Percentiles rank a stretch among this genome's conserved stretches.
These are phyloP conservation scores for Yamadazyma atmosphaerica DNA, from an alignment of 1,139 yeast species.

Conservation along the genomic window DNA sequence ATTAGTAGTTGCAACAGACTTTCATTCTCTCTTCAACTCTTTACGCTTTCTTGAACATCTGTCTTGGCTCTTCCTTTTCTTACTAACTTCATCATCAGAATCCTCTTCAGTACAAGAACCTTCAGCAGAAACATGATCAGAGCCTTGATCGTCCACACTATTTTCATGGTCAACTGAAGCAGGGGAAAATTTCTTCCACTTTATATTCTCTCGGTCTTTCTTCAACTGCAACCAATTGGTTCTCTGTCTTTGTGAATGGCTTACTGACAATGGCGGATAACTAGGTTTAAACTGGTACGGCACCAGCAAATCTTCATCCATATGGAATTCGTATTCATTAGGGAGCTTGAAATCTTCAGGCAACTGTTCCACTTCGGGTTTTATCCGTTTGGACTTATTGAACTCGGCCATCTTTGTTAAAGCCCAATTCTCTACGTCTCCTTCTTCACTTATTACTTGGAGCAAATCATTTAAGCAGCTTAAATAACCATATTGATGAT, in stretches of 20 bases:
- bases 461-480: slow-evolving; percentile 57
- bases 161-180: neutral
- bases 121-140: neutral
- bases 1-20: neutral
- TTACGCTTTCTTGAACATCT: slow-evolving; percentile 7
- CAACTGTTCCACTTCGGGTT: neutral
- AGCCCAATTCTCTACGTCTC: slow-evolving; percentile 56
- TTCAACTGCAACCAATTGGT: slow-evolving; percentile 12
- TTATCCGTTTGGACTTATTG: slow-evolving; percentile 20
- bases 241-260: slow-evolving; percentile 21
- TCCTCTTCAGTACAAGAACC: slow-evolving; percentile 1
- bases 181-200: slow-evolving; percentile 5
- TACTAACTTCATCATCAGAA: slow-evolving; percentile 3
- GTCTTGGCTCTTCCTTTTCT: slow-evolving; percentile 6
- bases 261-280: slow-evolving; percentile 47
- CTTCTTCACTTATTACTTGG: slow-evolving; percentile 43
- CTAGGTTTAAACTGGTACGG: slow-evolving; percentile 45
- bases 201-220: slow-evolving; percentile 10
- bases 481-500: slow-evolving; percentile 54
- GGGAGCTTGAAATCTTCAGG: slow-evolving; percentile 5
- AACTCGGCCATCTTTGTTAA: slow-evolving; percentile 50
- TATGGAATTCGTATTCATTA: slow-evolving; percentile 37
- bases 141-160: neutral
- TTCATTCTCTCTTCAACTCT: slow-evolving; percentile 5
- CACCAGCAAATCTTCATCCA: slow-evolving; percentile 30